Evolutionary conservation across 805 yeast species (phyloP).

Genomic region (Cyberlindnera veronae): DNA sequence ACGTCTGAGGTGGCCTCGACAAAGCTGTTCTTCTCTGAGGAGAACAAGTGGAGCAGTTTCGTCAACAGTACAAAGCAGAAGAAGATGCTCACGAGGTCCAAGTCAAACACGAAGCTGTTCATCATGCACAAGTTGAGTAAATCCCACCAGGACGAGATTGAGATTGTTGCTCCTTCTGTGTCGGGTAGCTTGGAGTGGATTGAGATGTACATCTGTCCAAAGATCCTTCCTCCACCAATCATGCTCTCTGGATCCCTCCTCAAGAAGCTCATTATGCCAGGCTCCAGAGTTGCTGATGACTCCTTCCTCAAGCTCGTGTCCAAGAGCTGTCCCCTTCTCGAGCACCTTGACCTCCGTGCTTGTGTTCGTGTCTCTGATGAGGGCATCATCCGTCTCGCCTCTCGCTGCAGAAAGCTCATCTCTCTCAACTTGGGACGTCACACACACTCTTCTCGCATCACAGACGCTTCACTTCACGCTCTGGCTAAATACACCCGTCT

Average conservation of each 20-base stretch:
- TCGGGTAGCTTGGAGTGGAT: conserved; percentile 59
- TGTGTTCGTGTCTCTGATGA: conserved; percentile 75
- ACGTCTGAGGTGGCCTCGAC: conserved; percentile 53
- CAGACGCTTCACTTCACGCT: conserved; percentile 63
- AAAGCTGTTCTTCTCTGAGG: conserved; percentile 52
- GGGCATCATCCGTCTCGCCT: conserved; percentile 67
- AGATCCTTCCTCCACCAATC: conserved; percentile 49
- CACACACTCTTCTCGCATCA: conserved; percentile 57
- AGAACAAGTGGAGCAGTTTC: conserved; percentile 42
- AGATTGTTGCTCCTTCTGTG: conserved; percentile 39
- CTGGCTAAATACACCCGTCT: conserved; percentile 44
- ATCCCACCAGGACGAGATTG: conserved; percentile 52
- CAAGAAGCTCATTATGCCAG: conserved; percentile 57
- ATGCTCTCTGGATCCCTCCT: conserved; percentile 43
- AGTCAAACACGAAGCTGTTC: conserved; percentile 41
- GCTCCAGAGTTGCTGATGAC: conserved; percentile 62
- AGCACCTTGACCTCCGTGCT: conserved; percentile 73
- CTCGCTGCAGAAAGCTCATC: conserved; percentile 52
- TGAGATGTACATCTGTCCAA: conserved; percentile 83
- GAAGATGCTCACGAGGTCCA: conserved; percentile 18
- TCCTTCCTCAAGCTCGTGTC: conserved; percentile 50
- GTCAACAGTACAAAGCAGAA: conserved; percentile 10
- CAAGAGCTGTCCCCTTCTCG: conserved; percentile 52
- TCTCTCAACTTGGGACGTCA: conserved; percentile 81
- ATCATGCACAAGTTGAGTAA: conserved; percentile 64